Evolutionary conservation across 805 yeast species (phyloP).

Genomic region (Komagataella ulmi): DNA sequence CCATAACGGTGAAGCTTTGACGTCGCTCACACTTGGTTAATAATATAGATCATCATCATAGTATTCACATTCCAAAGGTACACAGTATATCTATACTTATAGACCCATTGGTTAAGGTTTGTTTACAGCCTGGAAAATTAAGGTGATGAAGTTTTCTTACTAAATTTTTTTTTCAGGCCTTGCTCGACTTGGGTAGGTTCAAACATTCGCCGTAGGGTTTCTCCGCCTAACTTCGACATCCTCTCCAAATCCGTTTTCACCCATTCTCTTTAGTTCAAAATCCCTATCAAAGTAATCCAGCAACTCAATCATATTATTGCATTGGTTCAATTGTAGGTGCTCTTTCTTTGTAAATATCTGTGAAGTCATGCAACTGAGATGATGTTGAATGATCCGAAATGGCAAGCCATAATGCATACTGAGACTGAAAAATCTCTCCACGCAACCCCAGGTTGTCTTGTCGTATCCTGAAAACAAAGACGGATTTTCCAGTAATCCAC

Average conservation of each 20-base stretch:
- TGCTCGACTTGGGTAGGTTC: background rate
- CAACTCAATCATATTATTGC: slow-evolving; percentile 43
- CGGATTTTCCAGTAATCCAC: slow-evolving; percentile 82
- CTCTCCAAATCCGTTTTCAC: slow-evolving; percentile 59
- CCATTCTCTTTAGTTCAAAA: slow-evolving; percentile 53
- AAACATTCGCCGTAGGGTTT: slow-evolving; percentile 1
- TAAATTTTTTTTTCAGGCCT: background rate
- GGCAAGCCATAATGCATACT: slow-evolving; percentile 76
- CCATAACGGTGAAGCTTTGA: slow-evolving; percentile 38
- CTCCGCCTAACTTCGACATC: slow-evolving; percentile 17
- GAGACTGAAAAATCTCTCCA: slow-evolving; percentile 74
- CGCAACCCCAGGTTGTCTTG: slow-evolving; percentile 80
- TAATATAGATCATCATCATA: background rate
- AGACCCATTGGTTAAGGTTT: background rate
- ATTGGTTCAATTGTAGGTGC: slow-evolving; percentile 51
- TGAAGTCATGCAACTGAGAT: slow-evolving; percentile 76
- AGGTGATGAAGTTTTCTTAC: background rate
- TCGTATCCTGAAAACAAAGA: slow-evolving; percentile 68
- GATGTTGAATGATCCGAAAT: slow-evolving; percentile 76
- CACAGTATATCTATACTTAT: background rate
- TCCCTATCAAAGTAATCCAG: slow-evolving; percentile 72
- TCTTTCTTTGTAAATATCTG: slow-evolving; percentile 30
- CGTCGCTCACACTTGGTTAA: slow-evolving; percentile 9
- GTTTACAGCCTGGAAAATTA: background rate
- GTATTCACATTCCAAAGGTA: background rate